Conservation (phyloP, 805 yeast species). For the Pichia thaimueangensis region DNA sequence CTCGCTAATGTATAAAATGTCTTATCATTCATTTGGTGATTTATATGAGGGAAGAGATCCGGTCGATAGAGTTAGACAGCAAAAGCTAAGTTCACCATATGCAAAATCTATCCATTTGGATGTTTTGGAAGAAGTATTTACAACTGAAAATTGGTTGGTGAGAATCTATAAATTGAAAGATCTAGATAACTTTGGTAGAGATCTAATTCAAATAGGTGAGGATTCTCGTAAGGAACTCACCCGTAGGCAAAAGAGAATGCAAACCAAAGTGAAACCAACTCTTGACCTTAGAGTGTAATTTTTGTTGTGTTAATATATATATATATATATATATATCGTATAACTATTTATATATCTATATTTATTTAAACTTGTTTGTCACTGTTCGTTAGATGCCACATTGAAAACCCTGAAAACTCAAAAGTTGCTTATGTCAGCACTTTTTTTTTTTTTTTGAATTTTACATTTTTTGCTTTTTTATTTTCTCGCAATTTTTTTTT, state of each 20-base stretch:
- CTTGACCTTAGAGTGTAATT: conserved; percentile 20
- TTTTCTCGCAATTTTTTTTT: too few species aligned
- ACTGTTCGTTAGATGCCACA: too few species aligned
- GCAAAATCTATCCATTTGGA: conserved; percentile 50
- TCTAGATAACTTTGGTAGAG: conserved; percentile 81
- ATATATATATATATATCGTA: background rate
- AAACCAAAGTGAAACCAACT: conserved; percentile 25
- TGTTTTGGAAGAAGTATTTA: conserved; percentile 88
- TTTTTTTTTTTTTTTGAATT: background rate
- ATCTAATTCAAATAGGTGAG: conserved; percentile 49
- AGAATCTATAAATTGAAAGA: conserved; percentile 90
- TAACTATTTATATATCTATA: too few species aligned
- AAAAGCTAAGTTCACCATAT: conserved; percentile 34
- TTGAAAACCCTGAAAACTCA: background rate
- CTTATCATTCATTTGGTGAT: conserved; percentile 80
- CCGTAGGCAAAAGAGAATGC: conserved; percentile 24
- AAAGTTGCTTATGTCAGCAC: conserved; percentile 1
- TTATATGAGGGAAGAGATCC: conserved; percentile 57
- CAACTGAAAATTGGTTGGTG: conserved; percentile 95
- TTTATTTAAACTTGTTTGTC: too few species aligned
- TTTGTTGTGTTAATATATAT: background rate
- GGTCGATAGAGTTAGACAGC: conserved; percentile 83
- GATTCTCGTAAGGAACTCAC: conserved; percentile 35
- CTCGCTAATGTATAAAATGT: conserved; percentile 91
- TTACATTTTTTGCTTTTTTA: background rate